Conservation (phyloP, 169 alveolate genomes). For the Eimeria acervulina region DNA sequence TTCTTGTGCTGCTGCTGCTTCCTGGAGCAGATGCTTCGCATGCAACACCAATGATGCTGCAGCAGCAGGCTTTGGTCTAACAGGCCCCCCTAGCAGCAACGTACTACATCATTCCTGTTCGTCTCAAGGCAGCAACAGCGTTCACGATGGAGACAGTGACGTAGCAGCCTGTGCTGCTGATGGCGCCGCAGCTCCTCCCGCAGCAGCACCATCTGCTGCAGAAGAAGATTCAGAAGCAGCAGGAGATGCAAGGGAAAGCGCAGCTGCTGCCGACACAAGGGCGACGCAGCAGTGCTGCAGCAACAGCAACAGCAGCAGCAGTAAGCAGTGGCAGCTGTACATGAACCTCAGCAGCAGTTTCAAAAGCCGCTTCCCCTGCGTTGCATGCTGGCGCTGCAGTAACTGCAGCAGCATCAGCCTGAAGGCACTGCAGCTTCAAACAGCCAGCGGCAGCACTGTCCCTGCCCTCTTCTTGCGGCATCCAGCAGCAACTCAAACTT, state of each 20-base stretch:
- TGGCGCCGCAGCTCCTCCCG: background rate
- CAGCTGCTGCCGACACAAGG: background rate
- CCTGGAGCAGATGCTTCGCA: constrained; percentile 8
- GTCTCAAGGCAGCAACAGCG: constrained; percentile 64
- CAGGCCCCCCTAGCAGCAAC: background rate
- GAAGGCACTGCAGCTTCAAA: constrained; percentile 4
- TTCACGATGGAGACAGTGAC: constrained; percentile 45
- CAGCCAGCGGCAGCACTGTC: constrained; percentile 60
- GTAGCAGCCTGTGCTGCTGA: constrained; percentile 18
- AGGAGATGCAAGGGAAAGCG: background rate
- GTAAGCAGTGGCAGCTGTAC: constrained; percentile 5
- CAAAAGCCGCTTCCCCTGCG: constrained; percentile 33
- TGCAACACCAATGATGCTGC: constrained; percentile 1
- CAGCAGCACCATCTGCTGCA: constrained; percentile 46
- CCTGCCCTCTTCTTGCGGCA: constrained; percentile 90
- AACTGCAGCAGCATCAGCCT: constrained; percentile 15
- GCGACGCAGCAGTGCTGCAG: constrained; percentile 27
- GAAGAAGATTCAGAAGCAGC: background rate
- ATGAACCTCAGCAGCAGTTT: constrained; percentile 73
- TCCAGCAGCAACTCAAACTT: constrained; percentile 77
- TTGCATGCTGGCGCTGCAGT: constrained; percentile 63
- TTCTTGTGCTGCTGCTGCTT: constrained; percentile 1
- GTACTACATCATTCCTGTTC: constrained; percentile 16
- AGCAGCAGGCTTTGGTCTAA: background rate
- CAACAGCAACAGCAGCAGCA: constrained; percentile 58